A percentile compares a stretch with the other conserved stretches of the same genome.
phyloP scores from a whole-genome alignment of 2,329 filamentous ascomycete genomes.

The Cytospora schulzeri region DNA sequence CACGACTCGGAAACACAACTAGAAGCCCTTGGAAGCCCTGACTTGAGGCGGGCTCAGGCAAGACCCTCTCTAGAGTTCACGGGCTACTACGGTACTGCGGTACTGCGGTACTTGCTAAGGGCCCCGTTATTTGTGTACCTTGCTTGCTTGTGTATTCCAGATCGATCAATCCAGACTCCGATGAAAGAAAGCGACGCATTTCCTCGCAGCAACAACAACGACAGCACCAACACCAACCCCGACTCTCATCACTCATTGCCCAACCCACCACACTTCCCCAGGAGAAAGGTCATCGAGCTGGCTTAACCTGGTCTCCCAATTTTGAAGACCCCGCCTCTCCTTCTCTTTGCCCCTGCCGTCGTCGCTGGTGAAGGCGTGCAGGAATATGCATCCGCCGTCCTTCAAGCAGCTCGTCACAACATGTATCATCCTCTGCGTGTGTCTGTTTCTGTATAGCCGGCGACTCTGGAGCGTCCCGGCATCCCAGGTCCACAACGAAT shows the following conservation, averaged over 20 bases:
- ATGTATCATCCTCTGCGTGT: slow-evolving; percentile 26
- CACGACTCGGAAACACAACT: not conserved
- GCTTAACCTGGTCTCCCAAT: not conserved
- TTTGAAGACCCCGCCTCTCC: not conserved
- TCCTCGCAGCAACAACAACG: slow-evolving; percentile 7
- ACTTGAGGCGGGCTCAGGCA: no score
- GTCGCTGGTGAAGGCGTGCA: slow-evolving; percentile 15
- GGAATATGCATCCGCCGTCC: slow-evolving; percentile 27
- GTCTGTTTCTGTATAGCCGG: slow-evolving; percentile 28
- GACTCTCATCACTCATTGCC: slow-evolving; percentile 11
- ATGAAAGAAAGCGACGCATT: slow-evolving; percentile 15
- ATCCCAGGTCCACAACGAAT: slow-evolving; percentile 23
- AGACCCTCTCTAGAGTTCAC: no score
- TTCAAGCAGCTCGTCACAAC: slow-evolving; percentile 26
- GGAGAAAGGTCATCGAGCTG: not conserved
- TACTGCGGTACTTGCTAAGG: not conserved
- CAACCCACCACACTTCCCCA: not conserved
- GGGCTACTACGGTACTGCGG: not conserved
- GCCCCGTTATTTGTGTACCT: not conserved
- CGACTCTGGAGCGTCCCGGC: slow-evolving; percentile 22
- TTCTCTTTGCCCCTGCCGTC: slow-evolving; percentile 18
- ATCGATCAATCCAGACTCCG: not conserved
- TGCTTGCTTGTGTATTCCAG: not conserved
- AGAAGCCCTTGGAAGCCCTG: not conserved
- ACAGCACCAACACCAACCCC: slow-evolving; percentile 9